Evolutionary conservation across 148 eudicot genomes (phyloP).

Genomic region (Cornus suecica): DNA sequence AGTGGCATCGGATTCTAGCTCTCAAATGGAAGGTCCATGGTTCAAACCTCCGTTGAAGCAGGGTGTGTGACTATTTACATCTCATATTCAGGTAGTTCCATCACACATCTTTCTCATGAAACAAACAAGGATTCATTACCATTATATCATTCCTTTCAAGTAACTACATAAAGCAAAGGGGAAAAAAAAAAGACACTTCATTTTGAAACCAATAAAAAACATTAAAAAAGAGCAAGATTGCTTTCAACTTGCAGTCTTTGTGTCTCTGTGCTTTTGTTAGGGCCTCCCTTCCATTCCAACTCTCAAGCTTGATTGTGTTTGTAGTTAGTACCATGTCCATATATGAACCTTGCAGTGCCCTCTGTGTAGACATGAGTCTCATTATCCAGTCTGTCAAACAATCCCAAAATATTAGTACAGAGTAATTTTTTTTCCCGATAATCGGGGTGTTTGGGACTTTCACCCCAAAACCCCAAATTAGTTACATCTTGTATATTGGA

Average conservation of each 20-base stretch:
- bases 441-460: too few relatives aligned
- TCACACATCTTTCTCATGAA: too few relatives aligned
- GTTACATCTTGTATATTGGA: neutral
- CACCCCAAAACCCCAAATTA: neutral
- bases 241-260: neutral
- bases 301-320: conserved; percentile 42
- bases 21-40: too few relatives aligned
- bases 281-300: neutral
- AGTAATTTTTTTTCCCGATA: too few relatives aligned
- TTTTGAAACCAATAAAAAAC: neutral
- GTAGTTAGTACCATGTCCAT: conserved; percentile 67
- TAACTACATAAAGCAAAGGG: conserved; percentile 6
- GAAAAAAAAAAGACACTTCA: neutral
- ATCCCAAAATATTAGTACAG: too few relatives aligned
- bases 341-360: conserved; percentile 78
- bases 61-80: too few relatives aligned
- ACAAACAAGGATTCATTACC: conserved; percentile 16
- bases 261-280: neutral
- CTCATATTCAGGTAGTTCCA: too few relatives aligned
- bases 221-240: conserved; percentile 4
- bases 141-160: conserved; percentile 17
- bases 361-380: conserved; percentile 91
- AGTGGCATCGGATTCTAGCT: too few relatives aligned
- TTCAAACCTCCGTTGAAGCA: too few relatives aligned
- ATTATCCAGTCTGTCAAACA: conserved; percentile 51